phyloP scores from a whole-genome alignment of 2,329 filamentous ascomycete genomes.

The Colletotrichum gigasporum region DNA sequence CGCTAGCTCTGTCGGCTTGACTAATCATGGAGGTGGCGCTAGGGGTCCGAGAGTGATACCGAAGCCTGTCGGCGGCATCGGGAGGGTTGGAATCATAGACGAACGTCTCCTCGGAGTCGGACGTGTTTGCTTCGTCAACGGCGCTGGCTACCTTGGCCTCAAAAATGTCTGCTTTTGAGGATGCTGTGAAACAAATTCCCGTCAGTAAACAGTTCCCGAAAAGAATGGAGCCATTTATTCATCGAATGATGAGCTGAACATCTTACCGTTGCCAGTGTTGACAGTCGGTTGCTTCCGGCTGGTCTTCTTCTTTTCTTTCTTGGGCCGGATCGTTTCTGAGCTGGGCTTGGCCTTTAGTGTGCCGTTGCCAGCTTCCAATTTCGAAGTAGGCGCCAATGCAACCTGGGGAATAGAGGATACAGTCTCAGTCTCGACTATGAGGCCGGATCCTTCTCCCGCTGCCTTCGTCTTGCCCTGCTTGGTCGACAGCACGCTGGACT shows the following conservation, averaged over 20 bases:
- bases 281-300: conserved; percentile 79
- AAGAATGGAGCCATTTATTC: conserved; percentile 12
- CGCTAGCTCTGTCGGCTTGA: conserved; percentile 66
- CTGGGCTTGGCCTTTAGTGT: conserved; percentile 88
- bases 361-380: conserved; percentile 70
- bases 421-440: conserved; percentile 98
- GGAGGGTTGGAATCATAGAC: conserved; percentile 98
- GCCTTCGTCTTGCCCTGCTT: conserved; percentile 76
- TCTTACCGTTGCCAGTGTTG: conserved; percentile 78
- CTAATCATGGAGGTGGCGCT: conserved; percentile 88
- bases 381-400: conserved; percentile 73
- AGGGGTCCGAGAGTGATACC: conserved; percentile 93
- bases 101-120: conserved; percentile 97
- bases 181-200: conserved; percentile 66
- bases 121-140: conserved; percentile 94
- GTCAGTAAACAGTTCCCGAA: conserved; percentile 41
- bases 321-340: conserved; percentile 94
- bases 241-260: conserved; percentile 37
- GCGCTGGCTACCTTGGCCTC: conserved; percentile 96
- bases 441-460: conserved; percentile 76
- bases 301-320: conserved; percentile 88
- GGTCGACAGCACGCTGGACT: conserved; percentile 71
- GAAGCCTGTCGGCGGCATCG: conserved; percentile 68
- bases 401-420: conserved; percentile 91
- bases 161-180: conserved; percentile 97